Percentiles rank a stretch among this genome's conserved stretches.
Evolutionary conservation across 495 filamentous ascomycete species (phyloP).

Genomic region (Umbilicaria muhlenbergii): DNA sequence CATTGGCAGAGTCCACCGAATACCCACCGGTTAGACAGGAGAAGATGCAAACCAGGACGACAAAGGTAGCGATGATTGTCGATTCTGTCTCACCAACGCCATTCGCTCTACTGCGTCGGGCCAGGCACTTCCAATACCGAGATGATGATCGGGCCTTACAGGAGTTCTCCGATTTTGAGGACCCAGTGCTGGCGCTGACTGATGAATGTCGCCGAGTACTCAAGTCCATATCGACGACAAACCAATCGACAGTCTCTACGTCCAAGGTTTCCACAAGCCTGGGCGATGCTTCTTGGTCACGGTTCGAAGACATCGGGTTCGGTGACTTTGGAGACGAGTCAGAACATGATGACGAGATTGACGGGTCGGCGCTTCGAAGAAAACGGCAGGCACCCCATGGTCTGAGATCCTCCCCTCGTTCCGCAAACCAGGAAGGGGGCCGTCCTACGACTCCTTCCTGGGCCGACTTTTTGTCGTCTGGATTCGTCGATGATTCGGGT

Average conservation of each 20-base stretch:
- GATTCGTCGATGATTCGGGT: conserved; percentile 61
- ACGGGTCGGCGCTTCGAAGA: conserved; percentile 12
- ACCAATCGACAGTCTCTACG: conserved; percentile 59
- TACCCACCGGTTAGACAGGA: conserved; percentile 76
- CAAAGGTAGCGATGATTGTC: conserved; percentile 92
- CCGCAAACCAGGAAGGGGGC: conserved; percentile 45
- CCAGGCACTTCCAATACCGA: conserved; percentile 88
- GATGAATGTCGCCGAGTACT: conserved; percentile 88
- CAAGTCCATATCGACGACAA: conserved; percentile 71
- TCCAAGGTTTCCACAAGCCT: conserved; percentile 53
- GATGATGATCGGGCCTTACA: conserved; percentile 72
- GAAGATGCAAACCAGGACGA: conserved; percentile 63
- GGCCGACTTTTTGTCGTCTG: conserved; percentile 91
- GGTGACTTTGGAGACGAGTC: conserved; percentile 58
- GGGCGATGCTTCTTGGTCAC: conserved; percentile 83
- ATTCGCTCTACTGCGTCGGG: conserved; percentile 76
- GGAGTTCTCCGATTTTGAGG: conserved; percentile 74
- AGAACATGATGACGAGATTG: conserved; percentile 44
- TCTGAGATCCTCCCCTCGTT: conserved; percentile 46
- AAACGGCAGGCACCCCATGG: conserved; percentile 20
- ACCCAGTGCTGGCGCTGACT: conserved; percentile 74
- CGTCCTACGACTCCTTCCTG: conserved; percentile 92
- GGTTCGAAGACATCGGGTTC: conserved; percentile 93
- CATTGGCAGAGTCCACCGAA: conserved; percentile 80
- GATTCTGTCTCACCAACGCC: conserved; percentile 91